phyloP scores from a whole-genome alignment of 2,329 filamentous ascomycete genomes.

The Colletotrichum caudatum region DNA sequence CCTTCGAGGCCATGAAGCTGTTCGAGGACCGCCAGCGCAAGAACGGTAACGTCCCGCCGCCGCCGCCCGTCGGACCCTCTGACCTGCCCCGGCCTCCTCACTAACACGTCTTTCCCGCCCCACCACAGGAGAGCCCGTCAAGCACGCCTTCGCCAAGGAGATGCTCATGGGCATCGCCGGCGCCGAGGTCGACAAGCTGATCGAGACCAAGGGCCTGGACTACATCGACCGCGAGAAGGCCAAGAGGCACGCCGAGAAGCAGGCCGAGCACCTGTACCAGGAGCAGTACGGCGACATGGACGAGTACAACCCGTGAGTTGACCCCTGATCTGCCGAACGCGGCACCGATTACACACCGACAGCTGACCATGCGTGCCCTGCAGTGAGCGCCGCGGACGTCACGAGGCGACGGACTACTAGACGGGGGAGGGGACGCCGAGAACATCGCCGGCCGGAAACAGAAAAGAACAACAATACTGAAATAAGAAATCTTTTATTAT shows the following conservation, averaged over 20 bases:
- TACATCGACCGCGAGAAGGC: slow-evolving; percentile 68
- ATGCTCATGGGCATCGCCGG: slow-evolving; percentile 77
- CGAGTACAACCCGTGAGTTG: slow-evolving; percentile 68
- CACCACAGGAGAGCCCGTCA: slow-evolving; percentile 72
- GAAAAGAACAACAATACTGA: slow-evolving; percentile 24
- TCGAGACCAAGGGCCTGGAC: slow-evolving; percentile 77
- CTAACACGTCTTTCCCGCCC: not conserved
- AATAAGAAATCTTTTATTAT: not conserved
- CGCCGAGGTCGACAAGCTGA: slow-evolving; percentile 80
- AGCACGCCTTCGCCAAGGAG: slow-evolving; percentile 83
- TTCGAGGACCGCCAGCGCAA: slow-evolving; percentile 81
- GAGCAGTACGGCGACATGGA: slow-evolving; percentile 67
- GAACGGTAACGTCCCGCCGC: slow-evolving; percentile 64
- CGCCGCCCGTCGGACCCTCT: not conserved
- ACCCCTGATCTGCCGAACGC: not conserved
- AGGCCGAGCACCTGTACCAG: slow-evolving; percentile 71
- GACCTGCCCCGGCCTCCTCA: not conserved
- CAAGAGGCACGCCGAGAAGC: slow-evolving; percentile 68
- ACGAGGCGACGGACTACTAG: slow-evolving; percentile 37
- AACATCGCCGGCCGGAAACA: slow-evolving; percentile 5
- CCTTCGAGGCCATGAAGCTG: slow-evolving; percentile 83
- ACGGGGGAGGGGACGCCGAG: not conserved
- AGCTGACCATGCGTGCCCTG: not conserved
- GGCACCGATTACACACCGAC: not conserved
- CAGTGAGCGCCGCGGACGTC: slow-evolving; percentile 31